phyloP scores from a whole-genome alignment of 371 early-diverging fungal genomes.

The Phascolomyces articulosus region DNA sequence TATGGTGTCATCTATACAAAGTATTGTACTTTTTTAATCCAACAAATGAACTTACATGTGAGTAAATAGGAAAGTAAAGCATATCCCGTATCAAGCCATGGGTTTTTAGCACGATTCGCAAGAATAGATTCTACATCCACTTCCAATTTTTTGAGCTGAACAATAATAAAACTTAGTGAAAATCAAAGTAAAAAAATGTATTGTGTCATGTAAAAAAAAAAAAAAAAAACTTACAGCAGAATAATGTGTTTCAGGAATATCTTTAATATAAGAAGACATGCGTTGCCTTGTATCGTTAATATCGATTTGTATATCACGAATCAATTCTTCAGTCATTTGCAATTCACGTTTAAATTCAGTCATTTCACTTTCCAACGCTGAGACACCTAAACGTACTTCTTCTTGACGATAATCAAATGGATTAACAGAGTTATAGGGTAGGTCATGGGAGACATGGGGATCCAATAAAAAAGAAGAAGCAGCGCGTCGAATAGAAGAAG shows the following conservation, averaged over 20 bases:
- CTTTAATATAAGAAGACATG: slow-evolving; percentile 43
- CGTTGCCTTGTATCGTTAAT: slow-evolving; percentile 32
- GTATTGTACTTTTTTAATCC: neutral
- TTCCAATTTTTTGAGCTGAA: slow-evolving; percentile 48
- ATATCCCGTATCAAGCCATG: slow-evolving; percentile 53
- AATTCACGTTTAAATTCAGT: slow-evolving; percentile 28
- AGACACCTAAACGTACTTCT: slow-evolving; percentile 21
- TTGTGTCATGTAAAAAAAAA: neutral
- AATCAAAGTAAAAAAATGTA: neutral
- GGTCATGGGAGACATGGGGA: neutral
- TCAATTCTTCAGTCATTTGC: slow-evolving; percentile 32
- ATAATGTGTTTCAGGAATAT: slow-evolving; percentile 47
- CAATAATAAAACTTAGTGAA: neutral
- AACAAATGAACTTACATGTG: slow-evolving; percentile 30
- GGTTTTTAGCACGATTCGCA: slow-evolving; percentile 51
- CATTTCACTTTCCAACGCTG: slow-evolving; percentile 25
- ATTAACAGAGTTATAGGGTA: slow-evolving; percentile 21
- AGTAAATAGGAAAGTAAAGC: slow-evolving; percentile 47
- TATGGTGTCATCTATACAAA: too few species aligned
- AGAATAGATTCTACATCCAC: slow-evolving; percentile 49
- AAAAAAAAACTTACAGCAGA: slow-evolving; percentile 36
- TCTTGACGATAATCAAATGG: slow-evolving; percentile 35
- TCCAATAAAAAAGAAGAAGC: slow-evolving; percentile 21
- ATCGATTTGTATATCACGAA: slow-evolving; percentile 39
- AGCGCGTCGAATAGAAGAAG: slow-evolving; percentile 14